Conservation (phyloP, 768 basidiomycete genomes). For the Lepiota subincarnata region DNA sequence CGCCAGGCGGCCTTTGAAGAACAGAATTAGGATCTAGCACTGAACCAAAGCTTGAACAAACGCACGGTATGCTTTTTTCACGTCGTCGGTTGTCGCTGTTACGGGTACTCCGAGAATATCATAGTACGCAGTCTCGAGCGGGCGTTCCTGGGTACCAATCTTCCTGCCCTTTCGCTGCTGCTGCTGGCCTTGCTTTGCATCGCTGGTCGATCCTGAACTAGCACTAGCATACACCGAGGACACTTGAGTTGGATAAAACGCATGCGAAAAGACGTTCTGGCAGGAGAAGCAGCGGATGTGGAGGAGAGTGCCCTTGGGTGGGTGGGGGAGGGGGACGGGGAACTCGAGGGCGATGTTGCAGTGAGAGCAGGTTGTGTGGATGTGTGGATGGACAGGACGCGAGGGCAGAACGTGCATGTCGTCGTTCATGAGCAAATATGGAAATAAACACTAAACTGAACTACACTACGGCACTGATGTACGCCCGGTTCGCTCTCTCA, state of each 20-base stretch:
- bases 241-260: slow-evolving; percentile 65
- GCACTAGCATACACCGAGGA: slow-evolving; percentile 17
- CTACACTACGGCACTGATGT: not conserved
- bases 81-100: slow-evolving; percentile 74
- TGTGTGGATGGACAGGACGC: slow-evolving; percentile 62
- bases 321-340: slow-evolving; percentile 54
- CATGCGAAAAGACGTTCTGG: slow-evolving; percentile 52
- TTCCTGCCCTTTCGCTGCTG: slow-evolving; percentile 55
- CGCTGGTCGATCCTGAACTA: slow-evolving; percentile 9
- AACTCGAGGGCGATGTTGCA: slow-evolving; percentile 65
- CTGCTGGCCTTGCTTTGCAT: slow-evolving; percentile 20
- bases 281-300: slow-evolving; percentile 72
- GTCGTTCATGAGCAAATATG: too few species aligned
- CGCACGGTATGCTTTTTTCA: slow-evolving; percentile 89
- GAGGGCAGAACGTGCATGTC: slow-evolving; percentile 60
- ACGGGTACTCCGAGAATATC: slow-evolving; percentile 76
- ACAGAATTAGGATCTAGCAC: not conserved
- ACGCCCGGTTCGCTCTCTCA: not conserved
- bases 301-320: slow-evolving; percentile 54
- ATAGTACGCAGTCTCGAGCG: slow-evolving; percentile 89
- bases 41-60: slow-evolving; percentile 11
- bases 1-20: slow-evolving; percentile 60
- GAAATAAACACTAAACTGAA: too few species aligned
- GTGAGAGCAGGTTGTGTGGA: slow-evolving; percentile 55
- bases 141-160: slow-evolving; percentile 85